Conservation (phyloP, 768 basidiomycete genomes). For the Dentipellis sp. region DNA sequence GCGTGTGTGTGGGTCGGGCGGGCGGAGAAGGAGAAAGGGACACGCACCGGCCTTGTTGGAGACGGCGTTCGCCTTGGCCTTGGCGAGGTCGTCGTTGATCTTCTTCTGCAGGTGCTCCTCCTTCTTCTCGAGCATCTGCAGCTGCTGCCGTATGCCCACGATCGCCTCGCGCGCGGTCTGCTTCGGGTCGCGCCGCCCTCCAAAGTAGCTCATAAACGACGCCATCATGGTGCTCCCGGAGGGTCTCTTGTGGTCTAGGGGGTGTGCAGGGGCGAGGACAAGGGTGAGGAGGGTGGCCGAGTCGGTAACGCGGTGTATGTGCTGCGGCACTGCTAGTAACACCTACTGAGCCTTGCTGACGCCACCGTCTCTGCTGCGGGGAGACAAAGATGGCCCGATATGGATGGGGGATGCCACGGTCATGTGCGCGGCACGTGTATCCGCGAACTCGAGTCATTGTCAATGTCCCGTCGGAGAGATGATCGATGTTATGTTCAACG, state of each 20-base stretch:
- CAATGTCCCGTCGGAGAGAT: too few relatives aligned
- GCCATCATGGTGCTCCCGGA: slow-evolving; percentile 8
- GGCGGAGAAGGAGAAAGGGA: not conserved
- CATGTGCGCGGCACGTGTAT: not conserved
- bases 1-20: not conserved
- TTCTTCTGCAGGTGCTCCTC: slow-evolving; percentile 95
- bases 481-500: too few relatives aligned
- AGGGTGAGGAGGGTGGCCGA: not conserved
- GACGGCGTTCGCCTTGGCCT: slow-evolving; percentile 88
- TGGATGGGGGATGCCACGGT: not conserved
- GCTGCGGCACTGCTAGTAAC: not conserved
- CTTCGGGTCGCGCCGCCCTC: slow-evolving; percentile 73
- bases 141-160: slow-evolving; percentile 84
- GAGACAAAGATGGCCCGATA: not conserved
- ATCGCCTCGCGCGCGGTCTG: slow-evolving; percentile 88
- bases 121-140: slow-evolving; percentile 98
- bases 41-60: slow-evolving; percentile 88
- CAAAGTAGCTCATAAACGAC: slow-evolving; percentile 78
- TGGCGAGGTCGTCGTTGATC: slow-evolving; percentile 89
- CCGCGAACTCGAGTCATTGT: too few relatives aligned
- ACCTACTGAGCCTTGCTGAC: not conserved
- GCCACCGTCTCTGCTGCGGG: not conserved
- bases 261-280: too few relatives aligned
- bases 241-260: not conserved
- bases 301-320: not conserved